Evolutionary conservation across 306 rosid species (phyloP).

Genomic region (Neltuma alba): DNA sequence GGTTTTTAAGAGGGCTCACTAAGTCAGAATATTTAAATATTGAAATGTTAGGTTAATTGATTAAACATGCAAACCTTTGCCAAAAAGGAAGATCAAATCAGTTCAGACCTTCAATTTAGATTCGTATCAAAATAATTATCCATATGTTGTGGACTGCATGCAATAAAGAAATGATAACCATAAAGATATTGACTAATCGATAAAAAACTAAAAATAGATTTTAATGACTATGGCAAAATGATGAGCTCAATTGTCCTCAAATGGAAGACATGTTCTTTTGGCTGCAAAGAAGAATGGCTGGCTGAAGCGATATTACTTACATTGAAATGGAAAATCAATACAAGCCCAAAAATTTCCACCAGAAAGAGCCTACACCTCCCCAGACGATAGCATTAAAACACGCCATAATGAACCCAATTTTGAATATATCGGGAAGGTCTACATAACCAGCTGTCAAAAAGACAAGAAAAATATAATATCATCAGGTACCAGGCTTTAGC

Average conservation of each 20-base stretch:
- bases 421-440: slow-evolving; percentile 84
- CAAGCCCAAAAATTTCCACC: too few relatives aligned
- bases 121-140: slow-evolving; percentile 28
- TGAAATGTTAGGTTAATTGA: background rate
- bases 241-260: slow-evolving; percentile 49
- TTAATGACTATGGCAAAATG: slow-evolving; percentile 33
- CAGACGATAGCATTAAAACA: too few relatives aligned
- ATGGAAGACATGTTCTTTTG: slow-evolving; percentile 37
- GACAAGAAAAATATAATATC: slow-evolving; percentile 7
- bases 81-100: background rate
- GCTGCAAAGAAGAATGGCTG: slow-evolving; percentile 33
- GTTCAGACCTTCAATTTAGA: slow-evolving; percentile 24
- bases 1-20: background rate
- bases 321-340: too few relatives aligned
- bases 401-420: slow-evolving; percentile 28
- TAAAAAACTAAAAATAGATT: slow-evolving; percentile 22
- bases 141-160: background rate
- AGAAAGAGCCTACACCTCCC: too few relatives aligned
- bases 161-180: background rate
- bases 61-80: slow-evolving; percentile 6
- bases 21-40: slow-evolving; percentile 7
- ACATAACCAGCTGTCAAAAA: slow-evolving; percentile 83
- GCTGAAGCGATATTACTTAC: slow-evolving; percentile 1
- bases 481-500: slow-evolving; percentile 37
- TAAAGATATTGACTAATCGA: slow-evolving; percentile 20